Evolutionary conservation across 1,284 basidiomycete species (phyloP).

Genomic region (Ganoderma leucocontextum): DNA sequence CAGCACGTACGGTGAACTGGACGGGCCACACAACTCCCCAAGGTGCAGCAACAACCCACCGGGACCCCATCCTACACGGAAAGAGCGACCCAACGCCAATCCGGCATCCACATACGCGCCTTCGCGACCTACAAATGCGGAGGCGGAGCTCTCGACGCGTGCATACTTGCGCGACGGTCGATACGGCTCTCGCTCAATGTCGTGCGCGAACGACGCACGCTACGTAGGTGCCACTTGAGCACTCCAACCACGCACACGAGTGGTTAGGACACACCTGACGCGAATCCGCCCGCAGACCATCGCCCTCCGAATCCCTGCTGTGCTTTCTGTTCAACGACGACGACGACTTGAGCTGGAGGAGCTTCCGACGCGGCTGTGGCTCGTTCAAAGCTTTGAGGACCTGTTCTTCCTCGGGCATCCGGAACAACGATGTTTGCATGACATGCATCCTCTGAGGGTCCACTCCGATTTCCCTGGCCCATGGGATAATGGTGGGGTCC

Average conservation of each 20-base stretch:
- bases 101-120: constrained; percentile 82
- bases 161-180: constrained; percentile 78
- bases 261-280: constrained; percentile 61
- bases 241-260: constrained; percentile 21
- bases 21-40: constrained; percentile 72
- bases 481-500: constrained; percentile 53
- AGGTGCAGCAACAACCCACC: constrained; percentile 81
- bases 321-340: constrained; percentile 64
- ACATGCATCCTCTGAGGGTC: constrained; percentile 88
- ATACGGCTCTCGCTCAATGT: constrained; percentile 68
- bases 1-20: constrained; percentile 52
- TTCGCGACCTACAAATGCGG: constrained; percentile 71
- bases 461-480: constrained; percentile 75
- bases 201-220: constrained; percentile 81
- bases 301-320: constrained; percentile 79
- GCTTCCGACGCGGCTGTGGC: constrained; percentile 47
- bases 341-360: constrained; percentile 41
- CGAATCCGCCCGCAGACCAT: constrained; percentile 67
- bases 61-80: constrained; percentile 92
- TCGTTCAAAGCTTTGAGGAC: constrained; percentile 60
- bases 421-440: constrained; percentile 91
- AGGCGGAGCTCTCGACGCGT: constrained; percentile 70
- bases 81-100: constrained; percentile 86
- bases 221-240: constrained; percentile 40
- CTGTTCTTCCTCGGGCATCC: constrained; percentile 73